Base-by-base conservation (phyloP, 2,329 filamentous ascomycete genomes). In the Aureobasidium namibiae region DNA sequence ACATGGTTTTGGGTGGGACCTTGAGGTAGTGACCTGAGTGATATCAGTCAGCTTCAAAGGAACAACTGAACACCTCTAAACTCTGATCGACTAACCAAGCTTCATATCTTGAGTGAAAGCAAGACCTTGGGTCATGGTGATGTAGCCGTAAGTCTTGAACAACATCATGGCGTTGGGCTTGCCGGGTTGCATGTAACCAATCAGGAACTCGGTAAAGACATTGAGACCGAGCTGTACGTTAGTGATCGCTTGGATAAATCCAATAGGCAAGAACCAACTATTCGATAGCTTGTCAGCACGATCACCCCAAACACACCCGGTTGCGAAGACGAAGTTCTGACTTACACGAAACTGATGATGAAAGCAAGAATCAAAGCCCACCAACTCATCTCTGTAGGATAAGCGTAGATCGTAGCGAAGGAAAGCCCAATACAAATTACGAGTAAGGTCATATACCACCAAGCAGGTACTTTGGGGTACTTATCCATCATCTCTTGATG, bases 61-160 rank as follows among this genome's bases (percentile, higher is more conserved):
- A 11, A 36, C 13, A 10, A 36, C 2, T 8, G 11, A 14, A 16
- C 4, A 23, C 5, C 3, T 9, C 11, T 16, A 1, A 23, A 24
- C 13, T 23, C 14, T 18, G 4, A 21, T 41, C 1, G 5, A 13
- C 45, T 49, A 34, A 49, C 88, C 90, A 0, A 95, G 81, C 72
- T 95, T 95, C 54, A 95, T 80, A 70, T 95, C 90, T 2, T 89
- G 86, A 1, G 88, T 87, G 68, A 95, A 95, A 70, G 94, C 92
- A 70, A 94, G 87, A 39, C 90, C 90, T 74, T 95, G 90, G 0
- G 36, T 42, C n/a, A 74, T 66, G 1, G 69, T 69, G 34, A 74
- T 73, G 9, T 70, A 70, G 31, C 70, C 72, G 61, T 86, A 89
- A 62, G 85, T 87, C 72, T 89, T 89, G 76, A 89, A 89, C 74